Evolutionary conservation across 2,329 filamentous ascomycete species (phyloP), one percentile per base, ranked within the genome.

Genomic region (Colletotrichum spaethianum): DNA sequence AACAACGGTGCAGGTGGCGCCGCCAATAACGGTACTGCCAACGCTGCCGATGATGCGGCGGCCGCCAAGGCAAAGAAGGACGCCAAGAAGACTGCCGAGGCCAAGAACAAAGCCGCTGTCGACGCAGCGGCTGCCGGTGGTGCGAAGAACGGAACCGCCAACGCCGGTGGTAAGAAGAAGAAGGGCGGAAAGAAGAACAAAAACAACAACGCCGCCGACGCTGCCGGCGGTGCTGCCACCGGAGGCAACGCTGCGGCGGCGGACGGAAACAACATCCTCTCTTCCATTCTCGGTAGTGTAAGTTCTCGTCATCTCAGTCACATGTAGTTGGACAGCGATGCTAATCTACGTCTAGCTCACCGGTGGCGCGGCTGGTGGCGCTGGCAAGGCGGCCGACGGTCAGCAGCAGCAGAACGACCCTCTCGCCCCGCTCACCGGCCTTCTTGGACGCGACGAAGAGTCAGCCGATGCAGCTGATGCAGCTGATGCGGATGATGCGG

Each of bases 1-100:
- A 40, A 48, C 31, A 28, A 64, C 31, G 67, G n/a, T 26, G 60
- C 28, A 16, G 67, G 53, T 16, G 66, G 40, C 8, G 67, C 67
- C 11, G 68, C 68, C 18, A 69, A 69, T 20, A 74, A 73, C 55
- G 70, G 66, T 33, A 73, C 70, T 6, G 67, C 70, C 31, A 50
- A 60, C 12, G 70, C 70, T 16, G 38, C 5, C 28, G 66, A 53
- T 4, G 68, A 44, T 3, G 52, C 36, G 46, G 36, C 23, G 23
- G 28, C 6, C n/a, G n/a, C n/a, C n/a, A n/a, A n/a, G 42, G 46
- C 20, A 53, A 64, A n/a, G 44, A 55, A 65, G 52, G 44, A 60
- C 4, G 63, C 14, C 40, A 71, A 66, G 67, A 65, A 67, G 48
- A 44, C 36, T 9, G 26, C 55, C 23, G 62, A 26, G 12, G 62